These are phyloP conservation scores for Pythium utonaiense DNA, from an alignment of 352 stramenopile genomes.

Conservation along the genomic window DNA sequence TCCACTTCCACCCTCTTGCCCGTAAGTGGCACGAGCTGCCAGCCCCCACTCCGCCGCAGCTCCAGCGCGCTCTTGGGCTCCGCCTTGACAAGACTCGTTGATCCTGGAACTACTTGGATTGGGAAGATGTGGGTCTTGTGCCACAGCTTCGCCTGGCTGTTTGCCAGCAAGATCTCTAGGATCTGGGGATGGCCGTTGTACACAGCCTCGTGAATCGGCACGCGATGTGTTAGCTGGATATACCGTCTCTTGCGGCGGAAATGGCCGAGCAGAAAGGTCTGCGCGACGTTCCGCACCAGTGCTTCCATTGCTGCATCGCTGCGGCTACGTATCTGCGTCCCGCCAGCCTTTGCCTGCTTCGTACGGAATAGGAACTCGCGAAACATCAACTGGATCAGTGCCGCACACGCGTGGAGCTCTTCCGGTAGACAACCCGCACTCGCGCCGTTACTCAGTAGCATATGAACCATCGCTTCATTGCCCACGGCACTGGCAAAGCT, in stretches of 20 bases:
- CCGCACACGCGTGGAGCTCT: conserved; percentile 51
- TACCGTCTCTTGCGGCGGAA: conserved; percentile 40
- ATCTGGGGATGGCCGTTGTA: conserved; percentile 65
- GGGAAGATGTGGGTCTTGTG: conserved; percentile 65
- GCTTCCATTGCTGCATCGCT: conserved; percentile 46
- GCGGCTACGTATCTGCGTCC: neutral
- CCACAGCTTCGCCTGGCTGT: conserved; percentile 45
- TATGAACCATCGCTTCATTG: conserved; percentile 73
- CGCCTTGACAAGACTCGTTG: neutral
- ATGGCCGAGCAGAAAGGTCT: conserved; percentile 58
- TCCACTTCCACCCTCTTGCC: neutral
- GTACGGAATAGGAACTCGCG: conserved; percentile 39
- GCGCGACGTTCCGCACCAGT: conserved; percentile 56
- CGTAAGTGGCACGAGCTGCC: conserved; percentile 47
- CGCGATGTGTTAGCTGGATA: conserved; percentile 60
- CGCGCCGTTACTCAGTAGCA: conserved; percentile 60
- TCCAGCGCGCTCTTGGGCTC: neutral
- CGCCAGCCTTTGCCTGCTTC: conserved; percentile 8
- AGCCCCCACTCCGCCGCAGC: conserved; percentile 31
- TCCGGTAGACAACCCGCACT: conserved; percentile 38
- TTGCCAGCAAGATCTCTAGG: conserved; percentile 41
- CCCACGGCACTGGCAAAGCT: conserved; percentile 63
- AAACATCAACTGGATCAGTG: conserved; percentile 60
- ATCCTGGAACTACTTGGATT: conserved; percentile 37
- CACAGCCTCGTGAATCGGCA: conserved; percentile 66